Percentiles rank a stretch among this genome's conserved stretches.
Conservation (phyloP, 2,329 filamentous ascomycete genomes). For the Shiraia bambusicola region DNA sequence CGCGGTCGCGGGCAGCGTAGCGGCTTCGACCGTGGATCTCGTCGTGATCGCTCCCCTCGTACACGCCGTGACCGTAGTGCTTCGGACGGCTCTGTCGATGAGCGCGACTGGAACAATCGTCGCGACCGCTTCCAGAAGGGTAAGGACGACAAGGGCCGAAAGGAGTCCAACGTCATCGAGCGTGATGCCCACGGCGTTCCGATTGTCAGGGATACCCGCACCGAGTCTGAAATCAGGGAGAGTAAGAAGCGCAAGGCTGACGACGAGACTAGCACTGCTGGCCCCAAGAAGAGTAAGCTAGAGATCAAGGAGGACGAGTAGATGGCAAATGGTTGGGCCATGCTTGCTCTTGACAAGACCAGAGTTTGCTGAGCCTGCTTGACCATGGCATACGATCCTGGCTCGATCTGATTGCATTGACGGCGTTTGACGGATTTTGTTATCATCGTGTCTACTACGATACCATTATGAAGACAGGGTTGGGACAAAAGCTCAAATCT, state of each 20-base stretch:
- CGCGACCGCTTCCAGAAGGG: slow-evolving; percentile 40
- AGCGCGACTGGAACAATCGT: slow-evolving; percentile 31
- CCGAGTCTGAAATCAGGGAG: slow-evolving; percentile 29
- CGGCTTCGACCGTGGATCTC: slow-evolving; percentile 23
- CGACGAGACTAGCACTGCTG: slow-evolving; percentile 18
- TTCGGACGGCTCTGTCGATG: slow-evolving; percentile 21
- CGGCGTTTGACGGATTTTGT: too few species aligned
- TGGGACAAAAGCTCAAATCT: too few species aligned
- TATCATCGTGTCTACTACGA: too few species aligned
- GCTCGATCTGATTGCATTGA: too few species aligned
- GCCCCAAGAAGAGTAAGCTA: slow-evolving; percentile 39
- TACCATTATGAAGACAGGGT: too few species aligned
- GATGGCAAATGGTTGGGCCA: background rate
- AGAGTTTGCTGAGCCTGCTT: too few species aligned
- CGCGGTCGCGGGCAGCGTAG: slow-evolving; percentile 29
- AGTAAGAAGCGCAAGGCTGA: slow-evolving; percentile 42
- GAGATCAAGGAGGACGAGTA: slow-evolving; percentile 39
- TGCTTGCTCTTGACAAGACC: background rate
- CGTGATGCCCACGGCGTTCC: slow-evolving; percentile 31
- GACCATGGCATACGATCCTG: too few species aligned
- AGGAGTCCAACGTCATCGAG: slow-evolving; percentile 20
- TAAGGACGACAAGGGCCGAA: slow-evolving; percentile 25
- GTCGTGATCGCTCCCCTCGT: slow-evolving; percentile 17
- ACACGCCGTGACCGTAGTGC: slow-evolving; percentile 27
- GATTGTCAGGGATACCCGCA: slow-evolving; percentile 26